phyloP scores from a whole-genome alignment of 768 basidiomycete genomes.

The Termitomyces sp. region DNA sequence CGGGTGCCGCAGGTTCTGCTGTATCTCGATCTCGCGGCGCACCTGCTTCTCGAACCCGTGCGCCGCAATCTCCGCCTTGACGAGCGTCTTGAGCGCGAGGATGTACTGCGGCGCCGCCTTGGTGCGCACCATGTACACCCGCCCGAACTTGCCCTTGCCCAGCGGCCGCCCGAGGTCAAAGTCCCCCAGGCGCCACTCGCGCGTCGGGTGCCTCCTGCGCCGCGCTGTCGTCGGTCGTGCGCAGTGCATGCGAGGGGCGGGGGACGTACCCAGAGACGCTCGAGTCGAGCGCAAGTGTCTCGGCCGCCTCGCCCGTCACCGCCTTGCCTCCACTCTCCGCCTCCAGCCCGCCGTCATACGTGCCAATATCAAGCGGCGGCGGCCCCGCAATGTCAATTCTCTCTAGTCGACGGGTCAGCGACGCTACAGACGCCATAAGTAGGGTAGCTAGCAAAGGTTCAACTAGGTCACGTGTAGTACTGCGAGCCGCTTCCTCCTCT shows the following conservation, averaged over 20 bases:
- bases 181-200: conserved; percentile 77
- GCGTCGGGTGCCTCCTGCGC: conserved; percentile 60
- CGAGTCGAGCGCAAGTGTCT: conserved; percentile 80
- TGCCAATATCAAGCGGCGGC: conserved; percentile 64
- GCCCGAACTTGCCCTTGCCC: conserved; percentile 97
- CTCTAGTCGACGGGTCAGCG: background rate
- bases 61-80: conserved; percentile 92
- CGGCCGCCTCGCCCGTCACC: conserved; percentile 73
- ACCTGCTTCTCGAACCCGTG: conserved; percentile 94
- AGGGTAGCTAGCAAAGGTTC: background rate
- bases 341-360: conserved; percentile 92
- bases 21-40: conserved; percentile 96
- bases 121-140: conserved; percentile 97
- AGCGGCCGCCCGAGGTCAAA: conserved; percentile 95
- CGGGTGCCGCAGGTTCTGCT: conserved; percentile 92
- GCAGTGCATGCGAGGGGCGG: background rate
- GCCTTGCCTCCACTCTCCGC: conserved; percentile 69
- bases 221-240: background rate
- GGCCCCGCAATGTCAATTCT: background rate
- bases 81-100: conserved; percentile 92
- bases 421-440: background rate
- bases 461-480: background rate
- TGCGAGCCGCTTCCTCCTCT: conserved; percentile 24
- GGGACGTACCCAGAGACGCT: conserved; percentile 51
- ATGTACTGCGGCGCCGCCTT: conserved; percentile 85